Evolutionary conservation across 2,329 filamentous ascomycete genomes (phyloP), one percentile per base, ranked within the genome.

Genomic region (Penicillium sp.): DNA sequence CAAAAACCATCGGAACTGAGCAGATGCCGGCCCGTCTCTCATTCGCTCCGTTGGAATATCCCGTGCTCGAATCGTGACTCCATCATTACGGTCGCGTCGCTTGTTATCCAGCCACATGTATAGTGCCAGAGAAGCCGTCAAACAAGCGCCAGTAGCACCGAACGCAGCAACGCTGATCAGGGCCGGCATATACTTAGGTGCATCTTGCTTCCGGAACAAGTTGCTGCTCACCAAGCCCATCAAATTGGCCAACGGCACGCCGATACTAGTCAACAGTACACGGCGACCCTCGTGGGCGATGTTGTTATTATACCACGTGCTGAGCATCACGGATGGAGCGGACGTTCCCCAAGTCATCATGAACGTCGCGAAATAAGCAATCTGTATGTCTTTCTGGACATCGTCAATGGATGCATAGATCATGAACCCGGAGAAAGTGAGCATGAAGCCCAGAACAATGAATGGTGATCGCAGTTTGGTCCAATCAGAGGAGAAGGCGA

Each of bases 271-370:
- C 15, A 91, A 76, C 0, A 86, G 79, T 6, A 90, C 80, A 45
- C 89, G 85, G 37, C 85, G 83, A 54, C 86, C 86, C 71, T 92
- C 89, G 64, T 92, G 82, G 1, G 88, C 88, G 53, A 91, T 82
- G 68, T 93, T 93, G 77, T 92, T 92, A 75, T 90, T 92, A 74
- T 91, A 91, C 86, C 86, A 87, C 54, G 84, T 78, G 61, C 85
- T 75, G 9, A 74, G 77, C 13, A 92, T 77, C 9, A 91, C 88
- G 0, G 84, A 88, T 0, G 89, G 88, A 0, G 88, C 88, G 1
- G 85, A 86, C 0, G 87, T 90, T 16, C 89, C 89, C 85, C 87
- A 91, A 12, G 85, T 88, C 87, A 91, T 90, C 86, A 91, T 88
- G 70, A 91, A 92, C 52, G 82, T 86, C 6, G 88, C 87, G 60